These are phyloP conservation scores for Candida anglica DNA, from an alignment of 805 yeast genomes.

Conservation along the genomic window DNA sequence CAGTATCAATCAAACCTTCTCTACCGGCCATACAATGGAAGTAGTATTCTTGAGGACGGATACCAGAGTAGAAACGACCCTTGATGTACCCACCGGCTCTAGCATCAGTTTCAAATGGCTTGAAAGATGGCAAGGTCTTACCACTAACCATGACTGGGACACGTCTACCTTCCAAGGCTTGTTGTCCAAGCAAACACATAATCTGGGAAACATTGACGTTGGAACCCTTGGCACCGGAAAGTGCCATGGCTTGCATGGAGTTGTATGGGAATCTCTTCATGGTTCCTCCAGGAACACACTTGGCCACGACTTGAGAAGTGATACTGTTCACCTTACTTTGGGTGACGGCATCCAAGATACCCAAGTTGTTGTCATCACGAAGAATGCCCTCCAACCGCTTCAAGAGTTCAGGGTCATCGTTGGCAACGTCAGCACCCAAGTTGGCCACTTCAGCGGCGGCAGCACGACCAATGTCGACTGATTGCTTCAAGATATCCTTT, in stretches of 20 bases:
- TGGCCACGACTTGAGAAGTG: conserved; percentile 90
- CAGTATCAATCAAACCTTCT: conserved; percentile 99
- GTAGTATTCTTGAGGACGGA: conserved; percentile 96
- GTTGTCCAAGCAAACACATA: conserved; percentile 99
- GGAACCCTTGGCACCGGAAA: conserved; percentile 99
- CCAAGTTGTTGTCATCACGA: conserved; percentile 89
- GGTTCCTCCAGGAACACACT: conserved; percentile 94
- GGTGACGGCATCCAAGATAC: conserved; percentile 91
- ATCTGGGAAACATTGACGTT: conserved; percentile 97
- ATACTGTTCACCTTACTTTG: conserved; percentile 89
- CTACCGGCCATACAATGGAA: conserved; percentile 99
- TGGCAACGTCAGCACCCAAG: conserved; percentile 49
- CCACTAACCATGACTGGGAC: conserved; percentile 99
- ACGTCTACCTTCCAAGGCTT: conserved; percentile 98
- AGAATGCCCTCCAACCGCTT: conserved; percentile 90
- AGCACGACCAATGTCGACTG: conserved; percentile 78
- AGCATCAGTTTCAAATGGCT: conserved; percentile 94
- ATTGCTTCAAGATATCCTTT: conserved; percentile 69
- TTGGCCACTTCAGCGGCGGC: conserved; percentile 96
- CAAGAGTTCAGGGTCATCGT: conserved; percentile 68
- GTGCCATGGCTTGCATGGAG: conserved; percentile 98
- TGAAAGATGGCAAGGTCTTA: conserved; percentile 93
- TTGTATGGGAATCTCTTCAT: conserved; percentile 94
- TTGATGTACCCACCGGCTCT: conserved; percentile 98
- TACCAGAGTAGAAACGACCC: conserved; percentile 96